A percentile compares a stretch with the other conserved stretches of the same genome.
These are phyloP conservation scores for Monosporozyma aerobia DNA, from an alignment of 805 yeast genomes.

Conservation along the genomic window DNA sequence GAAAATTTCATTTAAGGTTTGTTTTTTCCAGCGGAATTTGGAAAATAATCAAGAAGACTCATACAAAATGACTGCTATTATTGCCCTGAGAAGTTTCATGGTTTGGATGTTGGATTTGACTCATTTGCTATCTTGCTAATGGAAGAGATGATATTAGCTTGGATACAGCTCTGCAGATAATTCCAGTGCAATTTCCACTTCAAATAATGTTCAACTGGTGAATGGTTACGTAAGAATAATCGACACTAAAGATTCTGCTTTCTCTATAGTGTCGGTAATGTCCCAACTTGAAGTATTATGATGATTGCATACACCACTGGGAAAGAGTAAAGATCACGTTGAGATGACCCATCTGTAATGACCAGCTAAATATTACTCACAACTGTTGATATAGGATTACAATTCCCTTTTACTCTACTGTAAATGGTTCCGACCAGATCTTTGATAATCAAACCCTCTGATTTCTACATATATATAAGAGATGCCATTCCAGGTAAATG, in stretches of 20 bases:
- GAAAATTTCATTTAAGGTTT: too few species aligned
- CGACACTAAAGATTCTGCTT: neutral
- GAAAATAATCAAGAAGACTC: neutral
- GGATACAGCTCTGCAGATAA: neutral
- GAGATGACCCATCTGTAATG: neutral
- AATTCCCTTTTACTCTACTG: neutral
- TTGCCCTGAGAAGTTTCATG: too few species aligned
- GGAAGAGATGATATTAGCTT: neutral
- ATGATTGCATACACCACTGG: neutral
- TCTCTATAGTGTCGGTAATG: neutral
- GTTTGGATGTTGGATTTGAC: neutral
- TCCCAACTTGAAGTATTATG: neutral
- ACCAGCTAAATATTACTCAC: neutral
- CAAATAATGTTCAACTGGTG: neutral
- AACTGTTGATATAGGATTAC: neutral
- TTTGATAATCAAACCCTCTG: neutral
- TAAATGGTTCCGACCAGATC: neutral
- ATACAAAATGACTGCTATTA: too few species aligned
- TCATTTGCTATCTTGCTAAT: neutral
- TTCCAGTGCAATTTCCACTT: neutral
- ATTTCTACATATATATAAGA: too few species aligned
- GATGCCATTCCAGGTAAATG: too few species aligned
- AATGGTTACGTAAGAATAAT: neutral
- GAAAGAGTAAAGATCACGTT: neutral
- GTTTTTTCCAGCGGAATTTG: conserved; percentile 1